Evolutionary conservation across 2,329 filamentous ascomycete genomes (phyloP), one percentile per base, ranked within the genome.

Genomic region (Hypoxylon sp.): DNA sequence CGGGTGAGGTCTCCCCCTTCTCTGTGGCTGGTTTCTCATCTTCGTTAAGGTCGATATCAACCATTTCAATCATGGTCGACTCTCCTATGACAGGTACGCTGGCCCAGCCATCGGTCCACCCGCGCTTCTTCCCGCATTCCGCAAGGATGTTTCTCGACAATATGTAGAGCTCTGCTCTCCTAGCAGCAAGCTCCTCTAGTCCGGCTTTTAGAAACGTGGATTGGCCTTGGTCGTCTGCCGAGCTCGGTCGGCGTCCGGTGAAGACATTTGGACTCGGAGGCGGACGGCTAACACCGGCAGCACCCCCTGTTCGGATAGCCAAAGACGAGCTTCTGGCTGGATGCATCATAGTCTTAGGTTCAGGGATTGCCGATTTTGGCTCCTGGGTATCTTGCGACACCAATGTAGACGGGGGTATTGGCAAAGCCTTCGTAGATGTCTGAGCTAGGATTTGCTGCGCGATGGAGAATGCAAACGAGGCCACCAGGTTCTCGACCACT

Each of bases 111-210:
- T 93, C 88, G 56, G 84, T 87, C 94, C 94, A 98, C 2, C 88
- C 89, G 21, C 88, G 84, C 65, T 88, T 87, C 75, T 88, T 89
- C 1, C 93, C 94, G 51, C 93, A 81, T 53, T 90, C 87, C 74
- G 95, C 91, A 0, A 98, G 83, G 4, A 96, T 87, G 69, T 92
- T 93, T 61, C 95, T 87, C 7, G 93, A 94, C 44, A 97, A 82
- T 62, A 93, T 83, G 67, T 93, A 91, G 2, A 98, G 85, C 75
- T 97, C 93, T 5, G 93, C 95, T 74, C 95, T 87, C 67, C 90
- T 89, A 48, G 93, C 92, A 37, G 94, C 93, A 24, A 98, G 83
- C 60, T 97, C 92, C 76, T 97, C 92, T 0, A 94, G 82, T 0
- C 95, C 94, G 6, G 82, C 75, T 67, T 89, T 90, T 15, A 87